Evolutionary conservation across 2,329 filamentous ascomycete species (phyloP), one percentile per base, ranked within the genome.

Genomic region (Colletotrichum falcatum): DNA sequence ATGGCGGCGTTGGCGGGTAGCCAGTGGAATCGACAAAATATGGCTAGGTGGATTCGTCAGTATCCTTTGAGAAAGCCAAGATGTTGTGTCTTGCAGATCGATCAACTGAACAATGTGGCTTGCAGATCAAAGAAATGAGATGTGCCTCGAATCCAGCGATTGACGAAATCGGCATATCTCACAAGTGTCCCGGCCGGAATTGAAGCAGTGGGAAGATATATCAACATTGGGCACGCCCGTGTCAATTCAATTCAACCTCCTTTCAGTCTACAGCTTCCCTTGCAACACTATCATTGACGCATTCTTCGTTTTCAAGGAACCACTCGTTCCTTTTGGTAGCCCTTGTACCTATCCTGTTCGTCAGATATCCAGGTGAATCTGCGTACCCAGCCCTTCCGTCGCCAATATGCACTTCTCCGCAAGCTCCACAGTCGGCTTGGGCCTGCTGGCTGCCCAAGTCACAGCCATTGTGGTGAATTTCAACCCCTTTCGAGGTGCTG

Each of bases 231-330:
- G 18, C 11, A 9, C 7, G 26, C 26, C 61, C 49, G 9, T 2
- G 2, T 42, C 11, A 18, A 4, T 14, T 20, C 12, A 2, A 23
- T 18, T n/a, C n/a, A 1, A 44, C 35, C 3, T 33, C 7, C 30
- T 30, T 20, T 9, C 35, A 2, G 16, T 39, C 48, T 33, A 26
- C 60, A 62, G 48, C 30, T 33, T 44, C 6, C 20, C 14, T 62
- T 18, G 48, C 44, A 42, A 54, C 48, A 54, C 60, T 44, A 39
- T 62, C 60, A 4, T 54, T 62, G 48, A 54, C 35, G 60, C 60
- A 33, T 62, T 20, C 35, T 44, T 42, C 39, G 7, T 39, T 30
- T 18, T 42, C n/a, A 26, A 33, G 48, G 26, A 44, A 30, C 11
- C 30, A 44, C 30, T 23, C 33, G 18, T 61, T 14, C 16, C 35